phyloP scores from a whole-genome alignment of 331 rosid species.

The Prunus yedoensis region DNA sequence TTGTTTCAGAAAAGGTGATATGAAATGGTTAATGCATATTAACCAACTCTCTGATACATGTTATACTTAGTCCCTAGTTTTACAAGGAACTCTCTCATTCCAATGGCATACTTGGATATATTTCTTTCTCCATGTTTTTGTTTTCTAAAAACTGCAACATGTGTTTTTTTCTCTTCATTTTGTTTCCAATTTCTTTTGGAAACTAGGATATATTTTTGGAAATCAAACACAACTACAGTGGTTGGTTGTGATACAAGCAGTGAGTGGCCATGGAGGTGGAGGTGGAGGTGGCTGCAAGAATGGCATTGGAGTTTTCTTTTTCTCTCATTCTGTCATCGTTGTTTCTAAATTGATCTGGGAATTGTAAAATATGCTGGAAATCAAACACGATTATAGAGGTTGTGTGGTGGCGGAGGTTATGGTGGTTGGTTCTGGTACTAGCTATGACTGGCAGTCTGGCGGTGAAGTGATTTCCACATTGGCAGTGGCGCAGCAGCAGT shows the following conservation, averaged over 20 bases:
- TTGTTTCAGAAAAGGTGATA: background rate
- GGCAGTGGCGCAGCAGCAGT: background rate
- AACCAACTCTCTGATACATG: background rate
- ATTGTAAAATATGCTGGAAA: background rate
- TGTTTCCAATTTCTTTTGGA: background rate
- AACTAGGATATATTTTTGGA: background rate
- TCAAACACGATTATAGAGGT: background rate
- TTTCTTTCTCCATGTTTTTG: background rate
- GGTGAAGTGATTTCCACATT: background rate
- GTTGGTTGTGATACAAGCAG: background rate
- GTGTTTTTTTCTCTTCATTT: background rate
- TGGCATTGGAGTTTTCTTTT: background rate
- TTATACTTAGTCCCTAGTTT: background rate
- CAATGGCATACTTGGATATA: background rate
- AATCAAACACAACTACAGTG: background rate
- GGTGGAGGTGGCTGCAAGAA: constrained; percentile 9
- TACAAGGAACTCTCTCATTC: background rate
- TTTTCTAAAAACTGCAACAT: background rate
- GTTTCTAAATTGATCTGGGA: background rate
- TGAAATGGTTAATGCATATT: background rate
- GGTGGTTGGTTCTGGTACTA: background rate
- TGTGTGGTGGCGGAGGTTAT: constrained; percentile 4
- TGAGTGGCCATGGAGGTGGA: background rate
- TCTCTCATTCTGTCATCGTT: background rate
- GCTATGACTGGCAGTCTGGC: background rate